Conservation (phyloP, 140 eudicot species). For the Oenanthe javanica region DNA sequence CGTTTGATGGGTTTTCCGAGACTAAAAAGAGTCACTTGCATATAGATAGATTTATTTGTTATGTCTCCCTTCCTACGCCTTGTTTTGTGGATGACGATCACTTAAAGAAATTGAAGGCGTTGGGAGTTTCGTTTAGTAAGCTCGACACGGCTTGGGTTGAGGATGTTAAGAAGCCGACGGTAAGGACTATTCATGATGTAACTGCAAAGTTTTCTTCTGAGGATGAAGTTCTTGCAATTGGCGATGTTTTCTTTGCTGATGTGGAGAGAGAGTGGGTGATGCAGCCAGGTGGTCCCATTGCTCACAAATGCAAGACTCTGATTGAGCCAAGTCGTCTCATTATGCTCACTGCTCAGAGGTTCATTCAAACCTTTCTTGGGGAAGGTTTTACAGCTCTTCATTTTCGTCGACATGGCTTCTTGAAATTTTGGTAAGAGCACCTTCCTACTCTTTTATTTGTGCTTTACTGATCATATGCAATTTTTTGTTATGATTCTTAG, state of each 20-base stretch:
- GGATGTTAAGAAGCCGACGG: slow-evolving; percentile 78
- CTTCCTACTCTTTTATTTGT: neutral
- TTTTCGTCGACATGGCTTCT: slow-evolving; percentile 91
- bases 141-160: slow-evolving; percentile 75
- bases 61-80: slow-evolving; percentile 64
- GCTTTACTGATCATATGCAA: neutral
- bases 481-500: neutral
- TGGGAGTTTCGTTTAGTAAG: slow-evolving; percentile 59
- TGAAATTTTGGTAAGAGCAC: slow-evolving; percentile 79
- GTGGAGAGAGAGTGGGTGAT: slow-evolving; percentile 88
- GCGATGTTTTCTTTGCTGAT: slow-evolving; percentile 95
- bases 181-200: slow-evolving; percentile 55
- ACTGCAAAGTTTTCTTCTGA: slow-evolving; percentile 52
- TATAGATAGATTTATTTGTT: slow-evolving; percentile 69
- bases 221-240: slow-evolving; percentile 79
- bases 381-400: slow-evolving; percentile 74
- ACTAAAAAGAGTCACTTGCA: slow-evolving; percentile 47
- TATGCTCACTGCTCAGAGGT: slow-evolving; percentile 85
- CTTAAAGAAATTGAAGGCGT: slow-evolving; percentile 64
- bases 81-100: slow-evolving; percentile 85
- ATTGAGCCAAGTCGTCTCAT: slow-evolving; percentile 86
- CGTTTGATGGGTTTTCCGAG: slow-evolving; percentile 68
- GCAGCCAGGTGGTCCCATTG: slow-evolving; percentile 98
- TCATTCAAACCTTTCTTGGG: slow-evolving; percentile 85
- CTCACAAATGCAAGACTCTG: slow-evolving; percentile 74